Conservation (phyloP, 106 monocot genomes). For the Acorus calamus region DNA sequence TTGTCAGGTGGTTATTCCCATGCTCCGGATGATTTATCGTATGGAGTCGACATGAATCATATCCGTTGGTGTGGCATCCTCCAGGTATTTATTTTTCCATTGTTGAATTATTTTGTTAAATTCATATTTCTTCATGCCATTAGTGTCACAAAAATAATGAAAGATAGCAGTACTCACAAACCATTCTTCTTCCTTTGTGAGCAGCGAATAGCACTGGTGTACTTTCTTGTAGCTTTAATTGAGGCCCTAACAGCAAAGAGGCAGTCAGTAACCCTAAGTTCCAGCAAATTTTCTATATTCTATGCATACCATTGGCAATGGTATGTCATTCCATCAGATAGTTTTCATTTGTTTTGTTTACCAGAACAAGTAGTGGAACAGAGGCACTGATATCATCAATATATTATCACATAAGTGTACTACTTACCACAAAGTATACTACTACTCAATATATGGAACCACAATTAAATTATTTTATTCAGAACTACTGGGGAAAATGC, state of each 20-base stretch:
- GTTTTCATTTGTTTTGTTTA: too few species aligned
- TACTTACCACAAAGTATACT: too few species aligned
- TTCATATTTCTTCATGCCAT: too few species aligned
- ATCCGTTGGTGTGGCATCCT: constrained; percentile 46
- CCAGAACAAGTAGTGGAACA: too few species aligned
- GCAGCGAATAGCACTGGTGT: constrained; percentile 11
- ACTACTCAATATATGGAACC: too few species aligned
- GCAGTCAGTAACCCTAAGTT: constrained; percentile 2
- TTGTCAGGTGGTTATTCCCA: constrained; percentile 39
- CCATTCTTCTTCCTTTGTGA: too few species aligned
- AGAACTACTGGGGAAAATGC: too few species aligned
- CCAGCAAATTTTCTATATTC: constrained; percentile 5
- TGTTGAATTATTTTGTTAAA: neutral
- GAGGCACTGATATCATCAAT: too few species aligned
- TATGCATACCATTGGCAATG: constrained; percentile 18
- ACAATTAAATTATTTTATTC: too few species aligned
- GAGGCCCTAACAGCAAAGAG: constrained; percentile 10
- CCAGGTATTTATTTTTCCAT: constrained; percentile 17
- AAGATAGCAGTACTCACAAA: too few species aligned
- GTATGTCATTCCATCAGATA: neutral
- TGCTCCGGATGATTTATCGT: constrained; percentile 36
- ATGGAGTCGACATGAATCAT: constrained; percentile 42
- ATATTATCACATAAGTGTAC: too few species aligned
- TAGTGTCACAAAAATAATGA: too few species aligned
- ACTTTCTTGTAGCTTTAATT: constrained; percentile 11